These are phyloP conservation scores for Trichophyton benhamiae DNA, from an alignment of 2,329 filamentous ascomycete genomes.

Conservation along the genomic window DNA sequence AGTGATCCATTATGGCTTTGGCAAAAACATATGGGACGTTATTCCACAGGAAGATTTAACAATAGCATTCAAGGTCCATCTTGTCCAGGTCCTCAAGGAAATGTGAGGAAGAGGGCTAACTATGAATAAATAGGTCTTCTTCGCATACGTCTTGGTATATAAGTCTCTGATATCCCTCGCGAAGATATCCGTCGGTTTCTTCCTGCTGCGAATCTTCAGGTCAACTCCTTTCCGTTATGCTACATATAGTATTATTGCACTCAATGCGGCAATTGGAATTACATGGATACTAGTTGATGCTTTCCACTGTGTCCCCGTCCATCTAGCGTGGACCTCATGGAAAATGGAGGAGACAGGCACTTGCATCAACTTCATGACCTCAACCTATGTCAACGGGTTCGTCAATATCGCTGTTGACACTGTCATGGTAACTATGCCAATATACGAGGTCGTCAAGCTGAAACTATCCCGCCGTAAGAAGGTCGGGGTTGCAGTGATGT, in stretches of 20 bases:
- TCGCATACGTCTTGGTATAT: constrained; percentile 14
- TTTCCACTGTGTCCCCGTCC: constrained; percentile 16
- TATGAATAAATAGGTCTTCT: constrained; percentile 9
- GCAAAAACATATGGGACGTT: constrained; percentile 16
- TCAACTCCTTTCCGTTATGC: constrained; percentile 13
- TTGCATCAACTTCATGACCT: constrained; percentile 16
- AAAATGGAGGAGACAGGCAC: constrained; percentile 10
- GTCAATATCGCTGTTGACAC: constrained; percentile 17
- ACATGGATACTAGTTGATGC: constrained; percentile 15
- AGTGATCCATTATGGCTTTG: constrained; percentile 13
- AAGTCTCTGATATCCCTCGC: constrained; percentile 17
- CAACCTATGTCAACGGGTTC: constrained; percentile 13
- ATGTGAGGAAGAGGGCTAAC: neutral
- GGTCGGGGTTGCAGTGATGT: constrained; percentile 7
- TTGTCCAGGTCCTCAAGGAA: neutral
- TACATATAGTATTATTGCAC: constrained; percentile 14
- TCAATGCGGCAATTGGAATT: constrained; percentile 16
- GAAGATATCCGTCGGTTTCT: constrained; percentile 19
- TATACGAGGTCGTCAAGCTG: constrained; percentile 17
- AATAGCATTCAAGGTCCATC: constrained; percentile 12
- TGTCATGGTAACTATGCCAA: constrained; percentile 16
- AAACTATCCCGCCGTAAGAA: constrained; percentile 14
- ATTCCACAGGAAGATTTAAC: constrained; percentile 16
- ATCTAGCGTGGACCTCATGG: constrained; percentile 16
- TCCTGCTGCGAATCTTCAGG: constrained; percentile 18